These are phyloP conservation scores for Colletotrichum eremochloae DNA, from an alignment of 2,329 filamentous ascomycete species.

Conservation along the genomic window DNA sequence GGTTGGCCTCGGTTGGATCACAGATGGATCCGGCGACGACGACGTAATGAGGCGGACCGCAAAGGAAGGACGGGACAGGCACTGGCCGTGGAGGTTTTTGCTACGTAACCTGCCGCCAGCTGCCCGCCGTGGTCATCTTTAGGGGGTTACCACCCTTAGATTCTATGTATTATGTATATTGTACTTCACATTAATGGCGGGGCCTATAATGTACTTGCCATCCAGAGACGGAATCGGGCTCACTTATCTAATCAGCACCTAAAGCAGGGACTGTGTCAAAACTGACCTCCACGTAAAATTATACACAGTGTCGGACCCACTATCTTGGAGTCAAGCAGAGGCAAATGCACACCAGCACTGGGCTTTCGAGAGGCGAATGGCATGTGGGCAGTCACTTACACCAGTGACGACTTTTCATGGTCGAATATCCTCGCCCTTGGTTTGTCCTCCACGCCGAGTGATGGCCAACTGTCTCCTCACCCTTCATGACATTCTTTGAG, in stretches of 20 bases:
- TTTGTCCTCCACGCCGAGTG: neutral
- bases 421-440: neutral
- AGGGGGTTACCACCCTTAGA: constrained; percentile 11
- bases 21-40: constrained; percentile 39
- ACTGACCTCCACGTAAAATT: neutral
- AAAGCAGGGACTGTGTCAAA: neutral
- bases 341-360: neutral
- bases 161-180: neutral
- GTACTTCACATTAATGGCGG: neutral
- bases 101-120: constrained; percentile 14
- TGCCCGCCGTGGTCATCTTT: neutral
- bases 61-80: constrained; percentile 28
- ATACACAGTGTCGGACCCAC: constrained; percentile 16
- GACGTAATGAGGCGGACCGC: constrained; percentile 37
- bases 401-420: neutral
- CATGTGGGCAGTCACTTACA: constrained; percentile 4
- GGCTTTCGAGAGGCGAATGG: constrained; percentile 14
- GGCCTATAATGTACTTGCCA: neutral
- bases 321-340: constrained; percentile 8
- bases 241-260: constrained; percentile 9
- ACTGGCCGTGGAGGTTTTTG: constrained; percentile 15
- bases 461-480: constrained; percentile 8
- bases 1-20: constrained; percentile 34
- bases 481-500: constrained; percentile 28
- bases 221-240: neutral